Percentiles rank a stretch among this genome's conserved stretches.
These are phyloP conservation scores for Bathelium albidoporum DNA, from an alignment of 495 filamentous ascomycete genomes.

Conservation along the genomic window DNA sequence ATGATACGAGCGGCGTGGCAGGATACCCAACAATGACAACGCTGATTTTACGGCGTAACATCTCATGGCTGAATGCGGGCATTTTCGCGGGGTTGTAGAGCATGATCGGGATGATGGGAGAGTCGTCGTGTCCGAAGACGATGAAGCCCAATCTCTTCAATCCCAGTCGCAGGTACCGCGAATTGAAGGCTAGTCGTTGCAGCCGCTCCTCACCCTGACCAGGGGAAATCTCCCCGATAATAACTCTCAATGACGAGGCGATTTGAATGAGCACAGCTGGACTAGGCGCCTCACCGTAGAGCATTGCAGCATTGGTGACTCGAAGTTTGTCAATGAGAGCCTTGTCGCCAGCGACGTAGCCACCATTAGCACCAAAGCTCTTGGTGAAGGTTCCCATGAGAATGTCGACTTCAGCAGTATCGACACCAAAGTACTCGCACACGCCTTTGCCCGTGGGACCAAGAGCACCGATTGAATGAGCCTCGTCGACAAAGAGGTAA, in stretches of 20 bases:
- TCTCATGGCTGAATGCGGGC: slow-evolving; percentile 94
- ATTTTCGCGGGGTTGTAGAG: slow-evolving; percentile 97
- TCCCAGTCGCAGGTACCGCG: slow-evolving; percentile 89
- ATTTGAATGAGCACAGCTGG: slow-evolving; percentile 88
- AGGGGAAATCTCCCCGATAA: slow-evolving; percentile 73
- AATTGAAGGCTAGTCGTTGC: slow-evolving; percentile 96
- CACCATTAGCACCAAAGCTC: slow-evolving; percentile 96
- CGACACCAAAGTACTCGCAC: slow-evolving; percentile 92
- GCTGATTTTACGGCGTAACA: slow-evolving; percentile 95
- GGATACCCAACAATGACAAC: slow-evolving; percentile 97
- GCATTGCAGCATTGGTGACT: slow-evolving; percentile 70
- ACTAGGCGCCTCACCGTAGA: slow-evolving; percentile 79
- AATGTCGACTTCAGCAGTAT: slow-evolving; percentile 80
- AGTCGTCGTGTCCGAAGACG: slow-evolving; percentile 93
- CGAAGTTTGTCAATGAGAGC: slow-evolving; percentile 84
- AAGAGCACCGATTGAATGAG: slow-evolving; percentile 90
- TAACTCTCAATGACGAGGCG: slow-evolving; percentile 69
- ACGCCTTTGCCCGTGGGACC: slow-evolving; percentile 83
- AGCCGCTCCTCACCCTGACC: slow-evolving; percentile 94
- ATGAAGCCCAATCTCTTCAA: slow-evolving; percentile 96
- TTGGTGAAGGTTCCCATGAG: slow-evolving; percentile 98
- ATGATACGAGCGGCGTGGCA: slow-evolving; percentile 90
- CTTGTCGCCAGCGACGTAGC: slow-evolving; percentile 87
- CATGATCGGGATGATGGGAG: slow-evolving; percentile 86
- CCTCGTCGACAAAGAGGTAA: slow-evolving; percentile 88